Evolutionary conservation across 2,329 filamentous ascomycete genomes (phyloP).

Genomic region (Penicillium sp.): DNA sequence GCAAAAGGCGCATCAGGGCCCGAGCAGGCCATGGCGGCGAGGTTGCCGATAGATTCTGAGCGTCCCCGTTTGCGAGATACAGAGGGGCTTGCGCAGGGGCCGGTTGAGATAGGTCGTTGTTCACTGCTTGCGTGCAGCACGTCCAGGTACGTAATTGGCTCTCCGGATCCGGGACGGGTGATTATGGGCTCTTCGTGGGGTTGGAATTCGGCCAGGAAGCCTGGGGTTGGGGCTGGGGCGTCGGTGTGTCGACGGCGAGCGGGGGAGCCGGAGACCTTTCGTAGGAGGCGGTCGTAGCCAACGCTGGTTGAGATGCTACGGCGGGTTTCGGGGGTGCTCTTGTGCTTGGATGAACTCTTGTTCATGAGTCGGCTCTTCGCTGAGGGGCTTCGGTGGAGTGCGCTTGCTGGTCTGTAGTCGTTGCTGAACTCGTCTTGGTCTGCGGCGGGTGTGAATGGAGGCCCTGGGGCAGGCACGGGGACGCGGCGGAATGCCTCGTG

Average conservation of each 20-base stretch:
- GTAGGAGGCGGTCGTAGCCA: slow-evolving; percentile 19
- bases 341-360: slow-evolving; percentile 34
- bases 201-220: slow-evolving; percentile 28
- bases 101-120: slow-evolving; percentile 8
- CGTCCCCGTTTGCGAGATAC: slow-evolving; percentile 8
- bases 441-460: slow-evolving; percentile 36
- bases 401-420: slow-evolving; percentile 9
- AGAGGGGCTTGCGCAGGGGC: slow-evolving; percentile 4
- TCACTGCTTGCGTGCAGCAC: slow-evolving; percentile 24
- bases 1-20: slow-evolving; percentile 11
- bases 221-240: slow-evolving; percentile 37
- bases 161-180: slow-evolving; percentile 4
- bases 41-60: slow-evolving; percentile 14
- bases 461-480: slow-evolving; percentile 32
- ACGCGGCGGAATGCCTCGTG: slow-evolving; percentile 44
- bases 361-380: slow-evolving; percentile 34
- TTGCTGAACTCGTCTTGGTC: slow-evolving; percentile 26
- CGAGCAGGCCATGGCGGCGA: slow-evolving; percentile 10
- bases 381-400: slow-evolving; percentile 27
- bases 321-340: slow-evolving; percentile 28
- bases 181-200: slow-evolving; percentile 2
- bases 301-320: slow-evolving; percentile 34
- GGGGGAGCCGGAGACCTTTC: slow-evolving; percentile 21
- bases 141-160: slow-evolving; percentile 35
- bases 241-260: slow-evolving; percentile 43